phyloP scores from a whole-genome alignment of 2,329 filamentous ascomycete species.

The Purpureocillium takamizusanense region DNA sequence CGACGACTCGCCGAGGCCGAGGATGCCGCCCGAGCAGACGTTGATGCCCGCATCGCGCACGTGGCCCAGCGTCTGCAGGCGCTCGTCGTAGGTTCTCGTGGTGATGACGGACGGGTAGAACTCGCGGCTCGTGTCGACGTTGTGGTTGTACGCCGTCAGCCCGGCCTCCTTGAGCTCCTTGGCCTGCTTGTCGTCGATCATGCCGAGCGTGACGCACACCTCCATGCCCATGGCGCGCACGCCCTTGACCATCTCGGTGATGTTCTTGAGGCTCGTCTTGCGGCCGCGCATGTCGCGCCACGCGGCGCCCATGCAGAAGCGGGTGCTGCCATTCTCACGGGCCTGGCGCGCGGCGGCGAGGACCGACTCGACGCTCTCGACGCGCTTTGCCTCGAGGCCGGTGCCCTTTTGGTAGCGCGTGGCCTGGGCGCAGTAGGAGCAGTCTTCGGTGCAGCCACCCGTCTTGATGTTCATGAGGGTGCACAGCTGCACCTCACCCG shows the following conservation, averaged over 20 bases:
- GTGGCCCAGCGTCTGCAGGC: slow-evolving; percentile 67
- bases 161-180: slow-evolving; percentile 75
- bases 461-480: slow-evolving; percentile 97
- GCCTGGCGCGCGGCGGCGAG: slow-evolving; percentile 69
- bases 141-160: slow-evolving; percentile 89
- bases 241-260: slow-evolving; percentile 77
- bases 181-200: slow-evolving; percentile 78
- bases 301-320: slow-evolving; percentile 92
- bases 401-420: slow-evolving; percentile 70
- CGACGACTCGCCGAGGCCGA: slow-evolving; percentile 73
- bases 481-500: slow-evolving; percentile 79
- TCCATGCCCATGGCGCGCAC: slow-evolving; percentile 81
- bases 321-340: slow-evolving; percentile 74
- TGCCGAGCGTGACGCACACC: slow-evolving; percentile 85
- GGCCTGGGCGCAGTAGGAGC: slow-evolving; percentile 86
- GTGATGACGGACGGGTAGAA: slow-evolving; percentile 83
- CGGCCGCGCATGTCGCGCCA: slow-evolving; percentile 92
- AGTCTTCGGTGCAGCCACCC: slow-evolving; percentile 85
- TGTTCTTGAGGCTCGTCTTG: slow-evolving; percentile 73
- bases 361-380: slow-evolving; percentile 72
- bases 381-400: slow-evolving; percentile 69
- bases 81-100: slow-evolving; percentile 79
- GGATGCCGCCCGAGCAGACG: slow-evolving; percentile 82
- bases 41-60: slow-evolving; percentile 82
- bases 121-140: slow-evolving; percentile 82